Evolutionary conservation across 352 stramenopile genomes (phyloP), one percentile per base, ranked within the genome.

Genomic region (Globisporangium cystogenes): DNA sequence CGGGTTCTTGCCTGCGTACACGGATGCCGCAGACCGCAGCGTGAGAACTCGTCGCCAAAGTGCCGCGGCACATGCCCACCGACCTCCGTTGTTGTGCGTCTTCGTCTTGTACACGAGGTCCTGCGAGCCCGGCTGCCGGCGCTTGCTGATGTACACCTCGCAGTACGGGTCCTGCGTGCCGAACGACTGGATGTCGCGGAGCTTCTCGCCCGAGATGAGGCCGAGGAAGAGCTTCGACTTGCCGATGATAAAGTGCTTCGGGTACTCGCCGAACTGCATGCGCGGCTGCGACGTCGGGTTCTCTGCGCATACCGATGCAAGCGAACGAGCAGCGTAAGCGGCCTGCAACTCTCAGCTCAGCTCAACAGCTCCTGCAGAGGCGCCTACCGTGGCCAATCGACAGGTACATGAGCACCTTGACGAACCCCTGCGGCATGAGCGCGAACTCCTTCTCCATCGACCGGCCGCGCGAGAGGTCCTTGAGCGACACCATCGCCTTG

Each of bases 381-480:
- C 45, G 33, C 26, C 20, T 46, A 90, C 79, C 80, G 44, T 86
- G 76, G 6, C 71, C 76, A 40, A 90, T 60, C 26, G 80, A 83
- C 18, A 90, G 53, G 60, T 90, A 90, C 48, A 90, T 62, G 14
- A 79, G 58, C 48, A 90, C 70, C 46, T 79, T 80, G 24, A 90
- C 37, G 53, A 82, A 90, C 0, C 80, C 80, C 62, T 84, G 73
- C 20, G 80, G 80, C 20, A 75, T 80, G 35, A 90, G 47, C 45
- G 74, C 80, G 44, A 88, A 87, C 65, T 90, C 76, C 58, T 88
- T 88, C 53, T 90, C 76, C 70, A 90, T 88, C 20, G 76, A 86
- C 23, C 76, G 74, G 36, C 80, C 80, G 27, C 80, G 76, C 7
- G 80, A 87, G 39, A 90, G 60, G 44, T 90, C 80, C 27, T 76